Base-by-base conservation (phyloP, 257 asterid species). In the Primulina huaijiensis region DNA sequence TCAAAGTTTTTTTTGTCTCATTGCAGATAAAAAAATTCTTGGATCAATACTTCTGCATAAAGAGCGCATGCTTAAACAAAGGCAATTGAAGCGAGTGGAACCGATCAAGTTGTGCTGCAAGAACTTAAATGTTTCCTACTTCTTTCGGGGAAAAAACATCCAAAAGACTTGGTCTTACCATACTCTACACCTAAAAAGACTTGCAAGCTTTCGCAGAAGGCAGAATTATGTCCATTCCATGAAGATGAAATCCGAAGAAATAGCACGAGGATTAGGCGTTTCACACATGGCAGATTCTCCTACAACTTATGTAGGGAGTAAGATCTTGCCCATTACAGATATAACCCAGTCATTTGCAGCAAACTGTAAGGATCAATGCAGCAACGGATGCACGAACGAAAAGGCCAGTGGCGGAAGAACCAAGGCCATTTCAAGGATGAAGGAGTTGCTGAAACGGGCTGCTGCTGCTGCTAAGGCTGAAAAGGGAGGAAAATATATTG, bases 371-470 rank as follows among this genome's bases (percentile, higher is more conserved):
- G 78, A 68, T 34, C 75, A 76, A 33, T 59, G 72, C 29, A 8
- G 40, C n/a, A 17, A 17, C 14, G 52, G 14, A 20, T 82, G 74
- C 17, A 71, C 73, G 68, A 82, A 70, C 65, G 83, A 73, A 20
- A 77, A 65, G 21, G 55, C 19, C 0, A 70, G 72, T 30, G 78
- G 72, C 8, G 75, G 77, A 16, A 74, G 76, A 40, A 65, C 60
- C 6, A 82, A 77, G 67, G 70, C 85, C 12, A 29, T 80, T 56
- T 76, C 84, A 7, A 80, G 66, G 73, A 76, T 85, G 86, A 85
- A 85, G 57, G 85, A 82, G 70, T 76, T 85, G 27, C 43, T 85
- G 50, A 78, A 77, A 79, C 80, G 89, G 85, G 84, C 86, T 23
- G 82, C 86, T 43, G 55, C 68, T 11, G 76, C 82, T 60, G 73